Base-by-base conservation (phyloP, 1,284 basidiomycete genomes). In the Tilletia walkeri region DNA sequence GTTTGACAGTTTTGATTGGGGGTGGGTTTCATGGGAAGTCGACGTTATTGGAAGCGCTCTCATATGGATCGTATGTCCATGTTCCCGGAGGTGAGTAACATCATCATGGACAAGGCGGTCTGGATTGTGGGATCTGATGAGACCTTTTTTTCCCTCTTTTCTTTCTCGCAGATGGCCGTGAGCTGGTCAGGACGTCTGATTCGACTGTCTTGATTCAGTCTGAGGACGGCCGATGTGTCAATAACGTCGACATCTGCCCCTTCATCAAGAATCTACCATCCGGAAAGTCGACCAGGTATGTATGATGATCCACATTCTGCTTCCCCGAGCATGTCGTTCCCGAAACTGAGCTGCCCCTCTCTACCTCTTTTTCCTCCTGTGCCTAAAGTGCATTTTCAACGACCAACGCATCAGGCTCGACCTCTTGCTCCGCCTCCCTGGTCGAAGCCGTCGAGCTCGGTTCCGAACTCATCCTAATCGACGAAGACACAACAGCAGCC, bases 11-110 rank as follows among this genome's bases (percentile, higher is more conserved):
- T 30, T 71, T 67, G 34, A 16, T 71, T 1, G 72, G 72, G 12
- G 72, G 70, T 18, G 72, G 72, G 7, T 73, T 69, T 54, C 72
- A 73, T 45, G 72, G 72, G 39, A 73, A 73, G 54, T 73, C 72
- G 4, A 73, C 72, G 12, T 69, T 73, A 18, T 66, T 73, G 16
- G 61, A 70, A 24, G 70, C 72, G n/a, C 45, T 73, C 3, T 38
- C 70, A 20, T 36, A 56, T 12, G 72, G 72, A 4, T 14, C 65
- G 4, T 73, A 71, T 56, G 69, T 71, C 53, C 65, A 71, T 48
- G 53, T 71, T 2, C 68, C 70, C 16, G 70, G 67, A 45, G 41
- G 41, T 45, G 41, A 45, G 41, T 45, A 9, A 14, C 14, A 14
- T 7, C 14, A 9, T 14, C 41, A 45, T 9, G 41, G 9, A 45